Evolutionary conservation across 176 grass and related monocot species (phyloP), one percentile per base, ranked within the genome.

Genomic region (Zoysia pacifica): DNA sequence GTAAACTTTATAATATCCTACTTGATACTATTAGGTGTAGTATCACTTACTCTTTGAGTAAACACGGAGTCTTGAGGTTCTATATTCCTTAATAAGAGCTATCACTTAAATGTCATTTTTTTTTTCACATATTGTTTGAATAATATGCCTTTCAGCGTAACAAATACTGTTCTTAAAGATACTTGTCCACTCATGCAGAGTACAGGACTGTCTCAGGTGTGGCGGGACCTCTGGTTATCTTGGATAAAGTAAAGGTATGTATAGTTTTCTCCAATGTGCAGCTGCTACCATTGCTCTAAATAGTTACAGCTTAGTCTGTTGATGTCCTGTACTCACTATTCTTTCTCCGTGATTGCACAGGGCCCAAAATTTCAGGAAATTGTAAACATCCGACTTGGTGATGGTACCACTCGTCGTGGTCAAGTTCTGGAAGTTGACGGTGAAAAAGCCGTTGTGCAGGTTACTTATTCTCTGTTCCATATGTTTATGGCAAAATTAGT

Each of bases 401-500:
- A 99, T 91, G 97, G 97, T 39, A 91, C 86, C 62, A 99, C 82
- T 65, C 89, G 97, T 51, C 97, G 97, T 93, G 97, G 97, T 87
- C 97, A 99, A 85, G 97, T 99, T 58, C 79, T 99, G 65, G 97
- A 99, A 91, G 97, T 99, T 83, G 97, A 99, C 43, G 97, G 97
- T 61, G 97, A 99, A 91, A 99, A 86, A 50, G 97, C 97, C 88
- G 97, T 99, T 56, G 97, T 99, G 66, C 97, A 99, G 97, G 97
- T 99, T 80, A 65, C 9, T 81, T 28, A 79, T 75, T 78, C 61
- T 65, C 66, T 79, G 8, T 76, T 65, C 20, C 14, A 14, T 47
- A 71, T 65, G 14, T 79, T 71, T 73, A n/a, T 79, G 41, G 40
- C 10, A 1, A 19, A 47, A 16, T 40, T 5, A 45, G 41, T 19